Base-by-base conservation (phyloP, 2,329 filamentous ascomycete species). In the Mycosphaerella sp. region DNA sequence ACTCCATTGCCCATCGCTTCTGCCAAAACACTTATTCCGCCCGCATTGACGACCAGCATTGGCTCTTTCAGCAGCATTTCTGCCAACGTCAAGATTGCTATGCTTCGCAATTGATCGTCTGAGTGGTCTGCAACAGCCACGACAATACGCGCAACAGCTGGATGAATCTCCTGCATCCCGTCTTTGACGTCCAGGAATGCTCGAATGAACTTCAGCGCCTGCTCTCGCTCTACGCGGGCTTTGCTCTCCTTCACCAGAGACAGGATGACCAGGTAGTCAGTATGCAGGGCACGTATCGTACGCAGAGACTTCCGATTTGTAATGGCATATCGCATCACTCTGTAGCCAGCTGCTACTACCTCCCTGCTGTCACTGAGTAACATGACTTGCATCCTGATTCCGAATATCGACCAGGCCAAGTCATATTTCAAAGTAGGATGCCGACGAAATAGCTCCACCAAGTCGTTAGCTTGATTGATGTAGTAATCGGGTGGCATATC, bases 181-280 rank as follows among this genome's bases (percentile, higher is more conserved):
- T 90, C 89, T 67, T 96, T 96, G 60, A 97, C 89, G 67, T 98
- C 93, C 2, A 98, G 76, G 66, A 98, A 98, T 8, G 91, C 89
- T 55, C 93, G 83, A 26, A 97, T 85, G 69, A 98, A 96, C 69
- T 98, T 98, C 64, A 98, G 76, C 10, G 93, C 93, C 72, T 98
- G 93, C 70, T 98, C 93, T 51, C 95, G 82, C 74, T 98, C 93
- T 14, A 98, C 88, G 63, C 92, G 91, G n/a, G 92, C 89, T 70
- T 96, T 97, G 66, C 87, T 86, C 69, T 97, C 93, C 69, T 97
- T 97, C 60, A 95, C 89, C 34, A 98, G 76, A 0, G 93, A 97
- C 64, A 92, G 78, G 39, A 95, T 89, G 29, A 96, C 91, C 17
- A 97, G 77, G 64, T 89, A 92, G 69, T 98, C 95, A 0, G 90